Evolutionary conservation across 208 protist species (phyloP).

Genomic region (Wallacemonas rigidus): DNA sequence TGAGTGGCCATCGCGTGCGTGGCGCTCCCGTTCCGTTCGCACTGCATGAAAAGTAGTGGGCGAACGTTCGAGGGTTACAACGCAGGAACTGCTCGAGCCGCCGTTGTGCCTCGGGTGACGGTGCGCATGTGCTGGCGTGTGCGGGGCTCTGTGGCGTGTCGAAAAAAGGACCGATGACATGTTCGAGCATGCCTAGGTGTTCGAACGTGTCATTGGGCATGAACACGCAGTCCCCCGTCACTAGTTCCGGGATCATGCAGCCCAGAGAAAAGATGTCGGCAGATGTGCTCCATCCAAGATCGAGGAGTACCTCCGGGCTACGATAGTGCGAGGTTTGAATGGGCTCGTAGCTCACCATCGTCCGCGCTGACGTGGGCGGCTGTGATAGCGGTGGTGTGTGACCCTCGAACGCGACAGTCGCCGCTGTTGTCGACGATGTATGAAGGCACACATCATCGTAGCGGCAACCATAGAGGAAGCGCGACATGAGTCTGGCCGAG

Average conservation of each 20-base stretch:
- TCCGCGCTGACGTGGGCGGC: conserved; percentile 1
- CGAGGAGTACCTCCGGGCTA: conserved; percentile 79
- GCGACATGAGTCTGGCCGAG: conserved; percentile 51
- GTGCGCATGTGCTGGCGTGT: conserved; percentile 16
- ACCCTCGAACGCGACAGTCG: neutral
- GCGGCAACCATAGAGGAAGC: conserved; percentile 25
- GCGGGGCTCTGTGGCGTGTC: conserved; percentile 16
- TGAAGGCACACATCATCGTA: conserved; percentile 4
- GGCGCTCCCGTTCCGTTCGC: conserved; percentile 36
- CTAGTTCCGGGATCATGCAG: conserved; percentile 82
- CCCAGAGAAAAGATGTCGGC: conserved; percentile 83
- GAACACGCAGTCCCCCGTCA: conserved; percentile 77
- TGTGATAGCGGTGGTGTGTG: conserved; percentile 11
- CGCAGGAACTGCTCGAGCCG: conserved; percentile 34
- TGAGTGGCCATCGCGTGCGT: conserved; percentile 42
- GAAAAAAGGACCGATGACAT: conserved; percentile 70
- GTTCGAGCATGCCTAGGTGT: conserved; percentile 74
- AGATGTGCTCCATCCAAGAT: conserved; percentile 62
- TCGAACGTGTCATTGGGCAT: conserved; percentile 75
- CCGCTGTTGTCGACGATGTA: neutral
- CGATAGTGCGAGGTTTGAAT: conserved; percentile 87
- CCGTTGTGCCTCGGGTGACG: too few species aligned
- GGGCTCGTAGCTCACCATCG: conserved; percentile 63
- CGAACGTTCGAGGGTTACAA: conserved; percentile 51
- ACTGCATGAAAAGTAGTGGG: conserved; percentile 55